phyloP scores from a whole-genome alignment of 176 grass and related monocot genomes.

The Musa troglodytarum region DNA sequence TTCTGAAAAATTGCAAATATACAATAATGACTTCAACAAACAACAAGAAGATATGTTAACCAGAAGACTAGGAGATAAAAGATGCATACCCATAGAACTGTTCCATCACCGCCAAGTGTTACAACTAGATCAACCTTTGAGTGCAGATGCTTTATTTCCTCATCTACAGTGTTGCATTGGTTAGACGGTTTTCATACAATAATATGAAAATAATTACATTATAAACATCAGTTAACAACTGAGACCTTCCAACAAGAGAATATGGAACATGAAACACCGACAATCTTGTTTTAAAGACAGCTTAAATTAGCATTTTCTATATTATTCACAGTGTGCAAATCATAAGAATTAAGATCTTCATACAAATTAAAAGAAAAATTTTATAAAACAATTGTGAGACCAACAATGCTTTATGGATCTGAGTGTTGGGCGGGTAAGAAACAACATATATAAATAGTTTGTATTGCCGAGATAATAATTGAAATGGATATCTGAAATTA shows the following conservation, averaged over 20 bases:
- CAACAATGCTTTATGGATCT: too few species aligned
- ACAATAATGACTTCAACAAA: not conserved
- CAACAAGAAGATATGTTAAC: not conserved
- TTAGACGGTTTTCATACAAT: slow-evolving; percentile 27
- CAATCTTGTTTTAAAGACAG: not conserved
- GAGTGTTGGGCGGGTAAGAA: too few species aligned
- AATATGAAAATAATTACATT: slow-evolving; percentile 17
- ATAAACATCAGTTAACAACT: not conserved
- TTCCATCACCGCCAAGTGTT: slow-evolving; percentile 93
- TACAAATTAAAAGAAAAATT: too few species aligned
- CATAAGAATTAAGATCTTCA: too few species aligned
- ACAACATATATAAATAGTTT: too few species aligned
- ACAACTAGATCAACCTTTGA: slow-evolving; percentile 88
- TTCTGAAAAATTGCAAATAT: not conserved
- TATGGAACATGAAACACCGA: slow-evolving; percentile 1
- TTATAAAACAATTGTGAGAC: too few species aligned
- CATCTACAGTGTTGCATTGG: slow-evolving; percentile 43
- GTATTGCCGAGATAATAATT: too few species aligned
- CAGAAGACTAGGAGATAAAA: not conserved
- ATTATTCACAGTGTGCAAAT: too few species aligned
- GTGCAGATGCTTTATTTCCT: slow-evolving; percentile 80
- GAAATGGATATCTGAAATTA: too few species aligned
- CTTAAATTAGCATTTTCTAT: too few species aligned
- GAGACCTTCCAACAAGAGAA: slow-evolving; percentile 14
- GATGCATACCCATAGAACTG: slow-evolving; percentile 78